These are phyloP conservation scores for Globisporangium nagaii DNA, from an alignment of 352 stramenopile species.

Conservation along the genomic window DNA sequence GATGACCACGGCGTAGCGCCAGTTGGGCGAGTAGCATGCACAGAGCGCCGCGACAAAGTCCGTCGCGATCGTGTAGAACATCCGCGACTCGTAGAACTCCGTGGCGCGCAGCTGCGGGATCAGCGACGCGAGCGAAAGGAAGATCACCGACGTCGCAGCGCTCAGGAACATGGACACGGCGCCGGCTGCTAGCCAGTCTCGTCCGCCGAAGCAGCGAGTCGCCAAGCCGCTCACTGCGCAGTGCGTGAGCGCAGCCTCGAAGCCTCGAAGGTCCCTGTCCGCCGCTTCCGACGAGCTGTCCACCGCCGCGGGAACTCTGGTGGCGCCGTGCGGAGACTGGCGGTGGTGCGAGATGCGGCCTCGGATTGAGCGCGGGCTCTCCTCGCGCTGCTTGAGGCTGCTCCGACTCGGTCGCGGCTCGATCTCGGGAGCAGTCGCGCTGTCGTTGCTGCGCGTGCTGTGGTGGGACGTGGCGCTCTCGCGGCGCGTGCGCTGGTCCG, in stretches of 20 bases:
- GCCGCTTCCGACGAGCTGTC: neutral
- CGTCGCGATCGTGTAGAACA: conserved; percentile 52
- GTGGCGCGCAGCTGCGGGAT: conserved; percentile 28
- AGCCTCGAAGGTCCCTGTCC: conserved; percentile 21
- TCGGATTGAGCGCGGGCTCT: neutral
- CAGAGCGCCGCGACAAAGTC: conserved; percentile 54
- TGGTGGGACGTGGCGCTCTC: conserved; percentile 27
- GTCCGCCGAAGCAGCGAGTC: conserved; percentile 18
- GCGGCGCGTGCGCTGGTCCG: neutral
- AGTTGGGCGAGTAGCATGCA: conserved; percentile 53
- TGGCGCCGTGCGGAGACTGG: neutral
- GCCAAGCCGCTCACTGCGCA: conserved; percentile 26
- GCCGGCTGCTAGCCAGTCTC: conserved; percentile 39
- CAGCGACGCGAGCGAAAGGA: conserved; percentile 25
- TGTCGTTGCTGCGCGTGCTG: conserved; percentile 21
- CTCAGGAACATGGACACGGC: conserved; percentile 26
- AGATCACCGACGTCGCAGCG: conserved; percentile 21
- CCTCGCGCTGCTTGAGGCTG: neutral
- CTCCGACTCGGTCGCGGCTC: neutral
- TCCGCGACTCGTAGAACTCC: conserved; percentile 45
- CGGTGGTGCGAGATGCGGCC: neutral
- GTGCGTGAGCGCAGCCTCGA: conserved; percentile 13
- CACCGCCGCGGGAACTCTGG: neutral
- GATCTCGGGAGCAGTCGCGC: neutral
- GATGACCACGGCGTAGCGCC: conserved; percentile 59